These are phyloP conservation scores for Aspergillus saccharolyticus DNA, from an alignment of 495 filamentous ascomycete species.

Conservation along the genomic window DNA sequence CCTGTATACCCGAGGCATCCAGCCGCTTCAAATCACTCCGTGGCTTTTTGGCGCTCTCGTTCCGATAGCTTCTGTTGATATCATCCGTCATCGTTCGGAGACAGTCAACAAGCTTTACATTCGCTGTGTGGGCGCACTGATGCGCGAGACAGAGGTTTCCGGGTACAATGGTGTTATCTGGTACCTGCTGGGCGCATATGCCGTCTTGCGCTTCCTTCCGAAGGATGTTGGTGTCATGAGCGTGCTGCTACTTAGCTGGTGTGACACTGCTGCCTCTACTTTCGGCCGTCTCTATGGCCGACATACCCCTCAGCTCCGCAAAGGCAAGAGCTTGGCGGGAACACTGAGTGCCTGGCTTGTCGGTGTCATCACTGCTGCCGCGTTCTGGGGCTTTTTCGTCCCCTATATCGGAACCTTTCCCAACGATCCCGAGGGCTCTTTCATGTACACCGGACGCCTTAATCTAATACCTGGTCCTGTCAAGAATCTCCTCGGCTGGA, in stretches of 20 bases:
- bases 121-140: conserved; percentile 74
- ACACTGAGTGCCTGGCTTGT: conserved; percentile 76
- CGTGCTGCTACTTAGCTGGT: conserved; percentile 90
- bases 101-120: conserved; percentile 87
- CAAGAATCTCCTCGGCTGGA: conserved; percentile 44
- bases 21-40: conserved; percentile 70
- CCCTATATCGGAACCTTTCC: conserved; percentile 61
- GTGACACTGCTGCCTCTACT: conserved; percentile 93
- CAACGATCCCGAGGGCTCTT: conserved; percentile 60
- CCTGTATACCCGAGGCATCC: conserved; percentile 72
- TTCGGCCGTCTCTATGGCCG: conserved; percentile 83
- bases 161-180: conserved; percentile 96
- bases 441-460: conserved; percentile 77
- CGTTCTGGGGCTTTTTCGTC: conserved; percentile 84
- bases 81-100: conserved; percentile 73
- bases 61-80: conserved; percentile 80
- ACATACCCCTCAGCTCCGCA: conserved; percentile 77
- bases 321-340: conserved; percentile 87
- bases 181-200: conserved; percentile 87
- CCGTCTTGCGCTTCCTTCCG: conserved; percentile 78
- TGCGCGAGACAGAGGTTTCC: conserved; percentile 91
- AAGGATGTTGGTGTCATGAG: conserved; percentile 92
- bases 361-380: conserved; percentile 71
- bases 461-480: conserved; percentile 53
- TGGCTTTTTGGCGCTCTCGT: conserved; percentile 76